Evolutionary conservation across 2,329 filamentous ascomycete genomes (phyloP).

Genomic region (Botryotinia convoluta): DNA sequence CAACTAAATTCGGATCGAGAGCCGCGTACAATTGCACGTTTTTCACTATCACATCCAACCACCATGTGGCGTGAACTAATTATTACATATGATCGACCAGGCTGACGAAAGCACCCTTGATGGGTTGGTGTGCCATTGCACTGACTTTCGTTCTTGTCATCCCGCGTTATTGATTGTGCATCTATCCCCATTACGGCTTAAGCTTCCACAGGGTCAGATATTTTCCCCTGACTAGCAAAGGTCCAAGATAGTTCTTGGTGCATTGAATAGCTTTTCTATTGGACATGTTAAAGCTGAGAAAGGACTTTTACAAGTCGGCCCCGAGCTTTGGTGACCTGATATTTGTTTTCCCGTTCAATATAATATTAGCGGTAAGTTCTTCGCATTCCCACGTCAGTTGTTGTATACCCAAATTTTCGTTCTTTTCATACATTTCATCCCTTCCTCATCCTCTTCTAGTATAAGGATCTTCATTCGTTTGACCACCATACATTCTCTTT

Average conservation of each 20-base stretch:
- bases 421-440: not conserved
- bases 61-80: not conserved
- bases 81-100: not conserved
- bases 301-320: not conserved
- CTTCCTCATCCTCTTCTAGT: not conserved
- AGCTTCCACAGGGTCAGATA: not conserved
- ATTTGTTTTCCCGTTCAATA: not conserved
- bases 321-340: not conserved
- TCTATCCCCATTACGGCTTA: not conserved
- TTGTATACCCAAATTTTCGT: not conserved
- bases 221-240: not conserved
- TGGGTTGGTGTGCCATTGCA: not conserved
- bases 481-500: not conserved
- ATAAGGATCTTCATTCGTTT: not conserved
- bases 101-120: not conserved
- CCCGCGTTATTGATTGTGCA: not conserved
- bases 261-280: not conserved
- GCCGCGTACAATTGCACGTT: not conserved
- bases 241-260: not conserved
- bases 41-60: not conserved
- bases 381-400: not conserved
- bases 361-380: slow-evolving; percentile 1
- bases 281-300: not conserved
- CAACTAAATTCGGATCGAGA: not conserved
- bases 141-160: not conserved